A percentile compares a stretch with the other conserved stretches of the same genome.
Evolutionary conservation across 805 yeast genomes (phyloP).

Genomic region (Myxozyma mucilagina): DNA sequence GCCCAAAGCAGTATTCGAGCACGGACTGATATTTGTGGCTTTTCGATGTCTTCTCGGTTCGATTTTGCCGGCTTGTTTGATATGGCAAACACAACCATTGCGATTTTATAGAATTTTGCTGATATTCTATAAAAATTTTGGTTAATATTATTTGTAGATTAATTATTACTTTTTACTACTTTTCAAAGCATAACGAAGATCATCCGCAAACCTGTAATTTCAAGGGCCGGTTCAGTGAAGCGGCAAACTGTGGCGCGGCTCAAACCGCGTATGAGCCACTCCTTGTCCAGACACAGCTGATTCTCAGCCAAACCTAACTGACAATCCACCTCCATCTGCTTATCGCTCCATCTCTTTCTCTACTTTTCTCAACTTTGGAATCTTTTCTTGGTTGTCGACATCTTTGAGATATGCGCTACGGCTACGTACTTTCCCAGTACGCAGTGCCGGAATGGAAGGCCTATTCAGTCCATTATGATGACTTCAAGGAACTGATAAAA

Average conservation of each 20-base stretch:
- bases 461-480: conserved; percentile 81
- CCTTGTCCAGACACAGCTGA: neutral
- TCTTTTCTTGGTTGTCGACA: neutral
- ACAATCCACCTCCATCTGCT: too few species aligned
- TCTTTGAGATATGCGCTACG: conserved; percentile 74
- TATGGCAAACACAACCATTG: too few species aligned
- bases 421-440: conserved; percentile 67
- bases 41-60: neutral
- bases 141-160: neutral
- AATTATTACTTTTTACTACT: too few species aligned
- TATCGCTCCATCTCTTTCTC: neutral
- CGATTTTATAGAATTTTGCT: neutral
- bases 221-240: neutral
- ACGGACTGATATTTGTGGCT: neutral
- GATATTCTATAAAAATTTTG: neutral
- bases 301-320: neutral
- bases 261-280: neutral
- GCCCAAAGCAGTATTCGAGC: conserved; percentile 7
- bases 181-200: too few species aligned
- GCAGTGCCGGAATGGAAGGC: conserved; percentile 88
- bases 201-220: neutral
- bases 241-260: neutral
- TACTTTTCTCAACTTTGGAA: neutral
- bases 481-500: conserved; percentile 65
- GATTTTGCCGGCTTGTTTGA: too few species aligned